Percentiles rank a stretch among this genome's conserved stretches.
These are phyloP conservation scores for Dendrostoma leiphaemia DNA, from an alignment of 2,329 filamentous ascomycete species.

Conservation along the genomic window DNA sequence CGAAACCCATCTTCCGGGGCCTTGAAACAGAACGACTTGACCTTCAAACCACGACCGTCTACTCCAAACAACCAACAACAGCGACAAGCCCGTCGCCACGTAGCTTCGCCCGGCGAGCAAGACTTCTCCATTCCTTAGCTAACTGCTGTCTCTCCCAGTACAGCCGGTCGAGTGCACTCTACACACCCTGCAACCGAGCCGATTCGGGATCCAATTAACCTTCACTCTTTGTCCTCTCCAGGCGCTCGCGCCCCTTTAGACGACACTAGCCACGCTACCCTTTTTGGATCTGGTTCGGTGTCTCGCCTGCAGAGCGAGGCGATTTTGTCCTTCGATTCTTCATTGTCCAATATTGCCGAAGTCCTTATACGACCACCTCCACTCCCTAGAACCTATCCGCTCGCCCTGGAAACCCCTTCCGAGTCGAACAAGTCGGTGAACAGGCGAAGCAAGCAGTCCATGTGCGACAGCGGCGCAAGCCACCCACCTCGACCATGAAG, in stretches of 20 bases:
- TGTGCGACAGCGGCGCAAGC: not conserved
- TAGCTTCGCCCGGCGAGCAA: not conserved
- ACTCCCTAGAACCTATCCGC: not conserved
- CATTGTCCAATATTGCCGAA: too few relatives aligned
- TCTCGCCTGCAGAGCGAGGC: not conserved
- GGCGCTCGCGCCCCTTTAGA: not conserved
- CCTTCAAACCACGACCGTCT: not conserved
- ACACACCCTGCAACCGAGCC: not conserved
- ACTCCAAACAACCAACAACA: not conserved
- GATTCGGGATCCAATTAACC: not conserved
- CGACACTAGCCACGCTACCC: not conserved
- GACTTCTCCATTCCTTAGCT: not conserved
- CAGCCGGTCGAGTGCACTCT: too few relatives aligned
- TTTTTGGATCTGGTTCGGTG: not conserved
- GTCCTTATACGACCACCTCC: not conserved
- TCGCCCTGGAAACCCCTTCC: not conserved
- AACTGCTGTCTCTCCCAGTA: not conserved
- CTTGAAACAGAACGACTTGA: slow-evolving; percentile 4
- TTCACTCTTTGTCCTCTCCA: not conserved
- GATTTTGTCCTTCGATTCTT: too few relatives aligned
- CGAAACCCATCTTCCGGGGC: slow-evolving; percentile 1
- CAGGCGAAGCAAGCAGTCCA: not conserved
- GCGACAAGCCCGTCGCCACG: not conserved
- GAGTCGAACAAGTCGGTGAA: not conserved
- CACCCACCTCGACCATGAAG: slow-evolving; percentile 41